Conservation (phyloP, 2,329 filamentous ascomycete genomes). For the Pseudonectria buxi region DNA sequence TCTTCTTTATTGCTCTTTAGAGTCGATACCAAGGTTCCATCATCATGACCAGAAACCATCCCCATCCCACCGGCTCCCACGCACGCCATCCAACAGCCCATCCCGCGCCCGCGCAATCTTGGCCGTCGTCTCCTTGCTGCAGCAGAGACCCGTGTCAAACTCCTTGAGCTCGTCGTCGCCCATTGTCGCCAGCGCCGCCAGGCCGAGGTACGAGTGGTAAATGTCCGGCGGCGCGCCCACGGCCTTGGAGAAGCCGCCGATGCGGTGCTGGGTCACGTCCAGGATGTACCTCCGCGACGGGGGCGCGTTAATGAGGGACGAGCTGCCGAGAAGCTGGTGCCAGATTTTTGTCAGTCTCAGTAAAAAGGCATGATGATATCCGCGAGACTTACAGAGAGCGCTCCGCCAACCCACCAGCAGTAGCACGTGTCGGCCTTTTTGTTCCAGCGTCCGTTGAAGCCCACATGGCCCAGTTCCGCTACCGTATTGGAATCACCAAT, state of each 20-base stretch:
- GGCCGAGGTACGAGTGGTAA: slow-evolving; percentile 82
- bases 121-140: slow-evolving; percentile 53
- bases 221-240: slow-evolving; percentile 66
- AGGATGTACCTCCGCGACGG: slow-evolving; percentile 73
- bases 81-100: slow-evolving; percentile 23
- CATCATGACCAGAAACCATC: slow-evolving; percentile 17
- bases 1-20: too few relatives aligned
- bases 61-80: slow-evolving; percentile 9
- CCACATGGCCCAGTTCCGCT: slow-evolving; percentile 45
- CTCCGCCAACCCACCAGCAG: slow-evolving; percentile 79
- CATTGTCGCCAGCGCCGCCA: slow-evolving; percentile 71
- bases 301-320: slow-evolving; percentile 49
- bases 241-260: slow-evolving; percentile 75
- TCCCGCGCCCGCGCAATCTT: slow-evolving; percentile 43
- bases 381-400: slow-evolving; percentile 40
- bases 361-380: neutral
- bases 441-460: slow-evolving; percentile 85
- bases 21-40: neutral
- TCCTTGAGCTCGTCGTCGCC: slow-evolving; percentile 61
- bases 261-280: slow-evolving; percentile 76
- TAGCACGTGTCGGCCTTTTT: slow-evolving; percentile 95
- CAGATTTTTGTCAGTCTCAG: neutral
- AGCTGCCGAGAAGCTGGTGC: slow-evolving; percentile 50
- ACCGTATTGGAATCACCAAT: slow-evolving; percentile 30
- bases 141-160: slow-evolving; percentile 70